phyloP scores from a whole-genome alignment of 305 asterid species.

The Coffea humblotiana region DNA sequence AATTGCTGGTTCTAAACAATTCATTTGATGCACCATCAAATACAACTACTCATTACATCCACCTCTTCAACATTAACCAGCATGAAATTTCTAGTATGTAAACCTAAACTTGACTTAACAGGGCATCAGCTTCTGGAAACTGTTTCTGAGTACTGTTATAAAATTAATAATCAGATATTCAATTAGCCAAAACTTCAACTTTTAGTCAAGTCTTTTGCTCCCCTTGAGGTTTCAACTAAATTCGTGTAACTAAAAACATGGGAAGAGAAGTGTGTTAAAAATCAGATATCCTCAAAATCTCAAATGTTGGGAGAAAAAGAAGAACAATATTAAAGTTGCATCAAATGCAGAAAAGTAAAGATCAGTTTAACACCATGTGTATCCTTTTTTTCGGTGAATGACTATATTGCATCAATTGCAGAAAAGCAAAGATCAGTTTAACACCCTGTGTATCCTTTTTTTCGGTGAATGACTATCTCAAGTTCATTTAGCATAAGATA shows the following conservation, averaged over 20 bases:
- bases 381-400: background rate
- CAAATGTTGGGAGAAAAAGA: background rate
- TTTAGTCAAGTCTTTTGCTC: background rate
- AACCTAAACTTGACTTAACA: background rate
- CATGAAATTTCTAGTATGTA: background rate
- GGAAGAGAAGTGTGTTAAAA: background rate
- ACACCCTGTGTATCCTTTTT: background rate
- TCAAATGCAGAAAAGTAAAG: background rate
- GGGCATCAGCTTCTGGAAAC: background rate
- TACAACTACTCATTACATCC: conserved; percentile 1
- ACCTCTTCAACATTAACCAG: background rate
- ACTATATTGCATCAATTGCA: background rate
- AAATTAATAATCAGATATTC: background rate
- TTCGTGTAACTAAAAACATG: background rate
- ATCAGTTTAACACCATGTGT: background rate
- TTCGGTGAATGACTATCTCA: background rate
- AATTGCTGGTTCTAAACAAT: background rate
- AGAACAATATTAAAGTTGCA: background rate
- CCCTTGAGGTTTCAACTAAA: background rate
- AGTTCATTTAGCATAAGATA: background rate
- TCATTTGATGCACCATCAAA: background rate
- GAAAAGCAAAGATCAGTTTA: background rate
- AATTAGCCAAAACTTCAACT: background rate
- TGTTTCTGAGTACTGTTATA: too few species aligned
- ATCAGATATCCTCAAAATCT: background rate